Base-by-base conservation (phyloP, 805 yeast genomes). In the Metschnikowia aberdeeniae region DNA sequence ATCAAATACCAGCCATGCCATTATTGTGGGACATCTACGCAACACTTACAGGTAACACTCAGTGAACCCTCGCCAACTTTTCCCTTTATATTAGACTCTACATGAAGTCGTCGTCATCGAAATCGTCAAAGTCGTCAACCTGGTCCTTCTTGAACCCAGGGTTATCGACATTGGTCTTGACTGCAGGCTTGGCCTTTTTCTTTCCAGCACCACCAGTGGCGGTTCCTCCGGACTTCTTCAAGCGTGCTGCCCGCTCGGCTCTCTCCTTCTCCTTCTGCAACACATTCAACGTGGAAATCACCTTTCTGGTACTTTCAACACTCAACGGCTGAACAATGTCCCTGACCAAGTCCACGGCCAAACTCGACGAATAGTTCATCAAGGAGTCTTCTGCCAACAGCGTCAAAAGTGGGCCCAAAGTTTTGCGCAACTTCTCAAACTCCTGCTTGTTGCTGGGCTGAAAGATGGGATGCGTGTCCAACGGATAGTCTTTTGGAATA, bases 121-220 rank as follows among this genome's bases (percentile, higher is more conserved):
- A 80, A 58, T 83, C 88, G 56, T 74, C 80, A 55, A 65, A 76
- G 56, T 72, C 74, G 53, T 80, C 81, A 33, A 75, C 73, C 42
- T 70, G 72, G 58, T 83, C 89, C 66, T 84, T 84, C 75, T 83
- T 86, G 68, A 76, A 76, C 8, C 61, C 60, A 4, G 68, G 62
- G 29, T 68, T 62, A 40, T 79, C 65, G 40, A 67, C 68, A 51
- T 70, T 80, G 42, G 86, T 73, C 63, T 83, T 84, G 36, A 88
- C 84, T 45, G 81, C 67, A 46, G 87, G 84, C 67, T 86, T 85
- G 47, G 89, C 96, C 80, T 90, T 92, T 80, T 86, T 85, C 78
- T 90, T 89, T 68, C 96, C 95, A 32, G 95, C 93, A 63, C 97
- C 97, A 58, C 95, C 95, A 20, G 88, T 79, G 33, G 92, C 80